Base-by-base conservation (phyloP, 2,329 filamentous ascomycete species). In the Neocucurbitaria cava region DNA sequence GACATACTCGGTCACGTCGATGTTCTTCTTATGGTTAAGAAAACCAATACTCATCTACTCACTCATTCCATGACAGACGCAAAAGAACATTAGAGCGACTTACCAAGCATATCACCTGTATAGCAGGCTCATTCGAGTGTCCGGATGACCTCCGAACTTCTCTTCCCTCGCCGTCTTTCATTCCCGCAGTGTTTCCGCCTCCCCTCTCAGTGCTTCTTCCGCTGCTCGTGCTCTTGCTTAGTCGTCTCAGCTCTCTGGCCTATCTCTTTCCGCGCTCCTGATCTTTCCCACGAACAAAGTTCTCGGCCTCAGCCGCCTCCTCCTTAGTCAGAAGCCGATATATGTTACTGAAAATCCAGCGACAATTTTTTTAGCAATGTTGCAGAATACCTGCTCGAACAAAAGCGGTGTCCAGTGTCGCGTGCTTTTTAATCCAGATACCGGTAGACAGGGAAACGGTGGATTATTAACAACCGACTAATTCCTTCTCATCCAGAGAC, bases 61-160 rank as follows among this genome's bases (percentile, higher is more conserved):
- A n/a, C n/a, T n/a, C n/a, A n/a, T n/a, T n/a, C n/a, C n/a, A n/a
- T n/a, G 35, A 2, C 18, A 42, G 23, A 24, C 3, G 11, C 36
- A 48, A 39, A 41, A 30, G 31, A 49, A 43, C 15, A 17, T 17
- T 13, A 35, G 30, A 30, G 24, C 23, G 3, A 75, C 75, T 61
- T 64, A 77, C 76, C 66, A 82, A 71, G 69, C 79, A 82, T 47
- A 82, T 79, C 15, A 82, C 79, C 65, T 82, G 80, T 39, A 82
- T 75, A 26, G 75, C 75, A 54, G 75, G 73, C 60, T 72, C 76
- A 56, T 65, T 73, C 52, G 62, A 49, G 59, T 74, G 58, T 38
- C 72, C 72, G 23, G 70, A 72, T 48, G 65, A 62, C 56, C 75
- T 69, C 64, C 76, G 70, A 59, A 69, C 64, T 59, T 75, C 68